Percentiles rank a stretch among this genome's conserved stretches.
Evolutionary conservation across 1,284 basidiomycete species (phyloP).

Genomic region (Xerocomus tenax): DNA sequence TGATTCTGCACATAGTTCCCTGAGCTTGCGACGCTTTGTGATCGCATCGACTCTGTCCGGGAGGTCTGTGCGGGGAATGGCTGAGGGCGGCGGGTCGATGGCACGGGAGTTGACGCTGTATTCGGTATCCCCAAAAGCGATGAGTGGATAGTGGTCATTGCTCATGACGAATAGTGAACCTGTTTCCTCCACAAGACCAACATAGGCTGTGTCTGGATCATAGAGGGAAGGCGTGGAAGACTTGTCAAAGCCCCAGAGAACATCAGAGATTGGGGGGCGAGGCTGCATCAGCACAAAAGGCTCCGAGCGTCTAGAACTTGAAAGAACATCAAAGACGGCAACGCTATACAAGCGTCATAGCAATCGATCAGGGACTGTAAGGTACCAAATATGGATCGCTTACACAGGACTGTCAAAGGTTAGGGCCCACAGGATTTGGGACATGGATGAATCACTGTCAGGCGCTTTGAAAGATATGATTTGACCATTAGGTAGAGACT

Average conservation of each 20-base stretch:
- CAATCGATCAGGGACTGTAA: conserved; percentile 4
- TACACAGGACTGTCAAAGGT: conserved; percentile 30
- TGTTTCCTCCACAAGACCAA: conserved; percentile 64
- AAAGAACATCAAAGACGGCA: conserved; percentile 70
- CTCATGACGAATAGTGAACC: conserved; percentile 74
- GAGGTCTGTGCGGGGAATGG: conserved; percentile 27
- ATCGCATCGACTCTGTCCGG: conserved; percentile 39
- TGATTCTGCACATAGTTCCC: conserved; percentile 32
- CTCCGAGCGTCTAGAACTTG: conserved; percentile 37
- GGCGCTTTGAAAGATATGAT: conserved; percentile 61
- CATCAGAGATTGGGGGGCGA: conserved; percentile 55
- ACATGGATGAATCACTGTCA: conserved; percentile 23
- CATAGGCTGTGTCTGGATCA: conserved; percentile 53
- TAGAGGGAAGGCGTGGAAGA: conserved; percentile 35
- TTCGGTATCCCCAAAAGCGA: conserved; percentile 53
- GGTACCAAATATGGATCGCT: neutral
- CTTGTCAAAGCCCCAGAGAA: conserved; percentile 39
- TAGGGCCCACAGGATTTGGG: conserved; percentile 41
- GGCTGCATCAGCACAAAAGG: conserved; percentile 77
- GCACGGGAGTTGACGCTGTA: conserved; percentile 24
- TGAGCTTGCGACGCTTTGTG: conserved; percentile 35
- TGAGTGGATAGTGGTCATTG: conserved; percentile 63
- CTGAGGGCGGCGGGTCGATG: conserved; percentile 34
- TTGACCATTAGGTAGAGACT: conserved; percentile 67
- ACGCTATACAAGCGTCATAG: conserved; percentile 40